Evolutionary conservation across 768 basidiomycete species (phyloP), one percentile per base, ranked within the genome.

Genomic region (Lactarius quietus): DNA sequence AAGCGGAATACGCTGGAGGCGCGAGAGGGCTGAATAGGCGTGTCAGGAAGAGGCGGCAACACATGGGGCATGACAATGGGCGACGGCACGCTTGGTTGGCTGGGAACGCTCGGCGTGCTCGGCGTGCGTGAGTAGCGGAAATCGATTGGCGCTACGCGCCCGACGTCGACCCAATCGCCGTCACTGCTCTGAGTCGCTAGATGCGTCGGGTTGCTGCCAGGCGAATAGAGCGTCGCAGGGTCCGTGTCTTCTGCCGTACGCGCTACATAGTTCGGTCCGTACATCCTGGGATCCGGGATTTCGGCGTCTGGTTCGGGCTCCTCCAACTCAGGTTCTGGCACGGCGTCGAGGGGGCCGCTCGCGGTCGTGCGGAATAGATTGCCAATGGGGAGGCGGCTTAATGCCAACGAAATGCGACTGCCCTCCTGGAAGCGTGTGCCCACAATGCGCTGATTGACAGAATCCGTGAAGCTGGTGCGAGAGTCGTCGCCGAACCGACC

Each of bases 351-450:
- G 62, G 83, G 79, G 12, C 84, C 86, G 72, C 68, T 83, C 78
- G 36, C 2, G 66, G 84, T 84, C 31, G 84, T 74, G 14, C 80
- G 77, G 38, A 89, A 78, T 55, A 80, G 83, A 68, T 81, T 87
- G 17, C 86, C 87, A 6, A 87, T 72, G 1, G 86, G 85, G 18
- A 89, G 72, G n/a, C 81, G 83, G 9, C 84, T 85, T 59, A 83
- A 82, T 10, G 81, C 77, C 15, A 76, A 74, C 8, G 86, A 86
- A 72, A 85, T 82, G 36, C 85, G 80, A 69, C 85, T 84, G 57
- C 87, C 83, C 72, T 93, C 91, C 71, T 87, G 84, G 73, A 92
- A 90, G 43, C 86, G 82, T 68, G 86, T 86, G 3, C 88, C 88
- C 55, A 86, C 79, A 48, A 87, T 76, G 3, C 87, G 84, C 55